Evolutionary conservation across 768 basidiomycete genomes (phyloP).

Genomic region (Tylopilus vinaceipallidus): DNA sequence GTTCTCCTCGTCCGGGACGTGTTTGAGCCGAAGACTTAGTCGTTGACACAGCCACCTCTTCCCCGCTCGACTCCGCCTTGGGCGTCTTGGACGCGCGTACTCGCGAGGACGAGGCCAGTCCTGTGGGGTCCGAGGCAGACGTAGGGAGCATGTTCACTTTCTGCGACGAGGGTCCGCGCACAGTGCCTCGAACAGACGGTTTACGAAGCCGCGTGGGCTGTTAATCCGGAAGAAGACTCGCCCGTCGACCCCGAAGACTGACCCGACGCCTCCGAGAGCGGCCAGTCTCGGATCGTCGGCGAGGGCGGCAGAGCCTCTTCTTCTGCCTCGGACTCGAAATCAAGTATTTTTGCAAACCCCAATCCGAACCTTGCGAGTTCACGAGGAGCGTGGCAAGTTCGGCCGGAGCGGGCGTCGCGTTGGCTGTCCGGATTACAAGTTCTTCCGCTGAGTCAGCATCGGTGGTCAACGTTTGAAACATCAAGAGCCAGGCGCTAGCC

Average conservation of each 20-base stretch:
- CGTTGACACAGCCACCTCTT: constrained; percentile 17
- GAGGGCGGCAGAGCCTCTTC: constrained; percentile 42
- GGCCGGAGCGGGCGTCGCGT: constrained; percentile 64
- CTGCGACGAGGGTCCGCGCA: constrained; percentile 29
- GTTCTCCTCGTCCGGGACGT: constrained; percentile 78
- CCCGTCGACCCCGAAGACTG: constrained; percentile 28
- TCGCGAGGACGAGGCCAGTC: constrained; percentile 23
- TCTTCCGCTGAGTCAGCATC: too few species aligned
- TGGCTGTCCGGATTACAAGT: too few species aligned
- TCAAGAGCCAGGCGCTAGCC: too few species aligned
- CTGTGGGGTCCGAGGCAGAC: constrained; percentile 42
- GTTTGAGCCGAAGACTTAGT: constrained; percentile 67
- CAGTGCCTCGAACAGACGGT: constrained; percentile 52
- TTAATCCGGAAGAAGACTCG: constrained; percentile 15
- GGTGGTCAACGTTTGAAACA: too few species aligned
- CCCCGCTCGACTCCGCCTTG: constrained; percentile 1
- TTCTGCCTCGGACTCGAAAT: constrained; percentile 43
- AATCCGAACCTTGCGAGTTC: constrained; percentile 64
- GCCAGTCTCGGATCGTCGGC: constrained; percentile 44
- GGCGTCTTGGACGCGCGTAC: constrained; percentile 16
- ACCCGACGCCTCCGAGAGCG: constrained; percentile 27
- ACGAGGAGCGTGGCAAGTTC: constrained; percentile 68
- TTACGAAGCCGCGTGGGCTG: constrained; percentile 50
- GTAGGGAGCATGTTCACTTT: constrained; percentile 27
- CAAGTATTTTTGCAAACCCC: constrained; percentile 77